Percentiles rank a stretch among this genome's conserved stretches.
These are phyloP conservation scores for Penicillium sp. DNA, from an alignment of 2,329 filamentous ascomycete genomes.

Conservation along the genomic window DNA sequence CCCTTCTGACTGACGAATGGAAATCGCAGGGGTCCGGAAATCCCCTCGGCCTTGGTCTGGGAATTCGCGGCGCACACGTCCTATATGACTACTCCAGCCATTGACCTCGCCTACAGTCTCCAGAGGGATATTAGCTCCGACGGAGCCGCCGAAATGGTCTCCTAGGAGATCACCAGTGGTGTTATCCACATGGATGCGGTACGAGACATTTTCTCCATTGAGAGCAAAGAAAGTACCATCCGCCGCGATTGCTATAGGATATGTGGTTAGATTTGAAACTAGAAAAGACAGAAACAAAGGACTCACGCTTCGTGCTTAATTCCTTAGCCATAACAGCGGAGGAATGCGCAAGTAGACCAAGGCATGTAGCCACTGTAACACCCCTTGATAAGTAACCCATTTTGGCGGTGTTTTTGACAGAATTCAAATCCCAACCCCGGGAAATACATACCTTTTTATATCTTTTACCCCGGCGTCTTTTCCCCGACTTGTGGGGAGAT, in stretches of 20 bases:
- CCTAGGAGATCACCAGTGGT: slow-evolving; percentile 56
- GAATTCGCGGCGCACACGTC: slow-evolving; percentile 59
- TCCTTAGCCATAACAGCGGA: not conserved
- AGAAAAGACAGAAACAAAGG: not conserved
- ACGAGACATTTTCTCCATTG: slow-evolving; percentile 57
- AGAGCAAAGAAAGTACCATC: slow-evolving; percentile 57
- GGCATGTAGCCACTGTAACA: not conserved
- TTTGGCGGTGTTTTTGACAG: not conserved
- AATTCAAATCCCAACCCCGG: not conserved
- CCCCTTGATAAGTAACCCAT: slow-evolving; percentile 2
- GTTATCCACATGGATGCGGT: slow-evolving; percentile 62
- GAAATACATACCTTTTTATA: slow-evolving; percentile 3
- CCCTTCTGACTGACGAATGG: slow-evolving; percentile 58
- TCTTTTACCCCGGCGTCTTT: not conserved
- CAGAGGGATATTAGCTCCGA: slow-evolving; percentile 52
- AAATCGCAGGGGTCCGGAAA: slow-evolving; percentile 60
- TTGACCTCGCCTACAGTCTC: slow-evolving; percentile 35
- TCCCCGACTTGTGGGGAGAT: not conserved
- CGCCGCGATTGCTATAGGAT: slow-evolving; percentile 50
- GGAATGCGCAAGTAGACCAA: not conserved
- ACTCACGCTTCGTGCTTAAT: slow-evolving; percentile 4
- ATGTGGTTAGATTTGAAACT: not conserved
- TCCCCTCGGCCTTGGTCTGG: slow-evolving; percentile 64
- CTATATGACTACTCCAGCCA: slow-evolving; percentile 56
- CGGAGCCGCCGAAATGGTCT: slow-evolving; percentile 60